Conservation (phyloP, 495 filamentous ascomycete species). For the Poronia punctata region DNA sequence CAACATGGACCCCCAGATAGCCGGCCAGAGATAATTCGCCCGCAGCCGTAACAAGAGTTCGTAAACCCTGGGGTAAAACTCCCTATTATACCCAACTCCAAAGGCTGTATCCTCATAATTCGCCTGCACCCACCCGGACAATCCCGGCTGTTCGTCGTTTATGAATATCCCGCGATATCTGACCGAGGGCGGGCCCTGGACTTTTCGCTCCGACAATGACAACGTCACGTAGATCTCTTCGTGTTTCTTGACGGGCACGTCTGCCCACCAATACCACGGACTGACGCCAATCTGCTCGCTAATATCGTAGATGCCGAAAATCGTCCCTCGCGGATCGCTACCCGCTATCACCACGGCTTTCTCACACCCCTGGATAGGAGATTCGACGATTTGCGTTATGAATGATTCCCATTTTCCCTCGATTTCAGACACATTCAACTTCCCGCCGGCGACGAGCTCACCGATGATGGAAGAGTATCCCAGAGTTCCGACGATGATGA, state of each 20-base stretch:
- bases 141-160: constrained; percentile 67
- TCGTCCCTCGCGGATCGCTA: constrained; percentile 60
- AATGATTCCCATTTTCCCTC: constrained; percentile 67
- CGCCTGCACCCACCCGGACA: constrained; percentile 61
- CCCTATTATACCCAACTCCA: constrained; percentile 52
- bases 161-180: constrained; percentile 76
- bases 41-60: constrained; percentile 62
- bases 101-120: constrained; percentile 40
- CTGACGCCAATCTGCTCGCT: constrained; percentile 72
- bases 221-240: constrained; percentile 48
- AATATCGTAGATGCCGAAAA: constrained; percentile 67
- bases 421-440: constrained; percentile 49
- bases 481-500: constrained; percentile 67
- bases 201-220: constrained; percentile 44
- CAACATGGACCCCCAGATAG: constrained; percentile 65
- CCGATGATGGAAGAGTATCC: constrained; percentile 57
- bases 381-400: constrained; percentile 49
- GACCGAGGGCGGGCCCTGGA: constrained; percentile 56
- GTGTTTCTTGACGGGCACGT: constrained; percentile 51
- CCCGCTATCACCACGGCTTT: constrained; percentile 64
- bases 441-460: constrained; percentile 42
- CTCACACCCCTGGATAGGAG: constrained; percentile 49
- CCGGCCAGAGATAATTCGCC: constrained; percentile 72
- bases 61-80: constrained; percentile 64
- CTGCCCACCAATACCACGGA: constrained; percentile 73